Evolutionary conservation across 2,329 filamentous ascomycete genomes (phyloP), one percentile per base, ranked within the genome.

Genomic region (Byssochlamys sp.): DNA sequence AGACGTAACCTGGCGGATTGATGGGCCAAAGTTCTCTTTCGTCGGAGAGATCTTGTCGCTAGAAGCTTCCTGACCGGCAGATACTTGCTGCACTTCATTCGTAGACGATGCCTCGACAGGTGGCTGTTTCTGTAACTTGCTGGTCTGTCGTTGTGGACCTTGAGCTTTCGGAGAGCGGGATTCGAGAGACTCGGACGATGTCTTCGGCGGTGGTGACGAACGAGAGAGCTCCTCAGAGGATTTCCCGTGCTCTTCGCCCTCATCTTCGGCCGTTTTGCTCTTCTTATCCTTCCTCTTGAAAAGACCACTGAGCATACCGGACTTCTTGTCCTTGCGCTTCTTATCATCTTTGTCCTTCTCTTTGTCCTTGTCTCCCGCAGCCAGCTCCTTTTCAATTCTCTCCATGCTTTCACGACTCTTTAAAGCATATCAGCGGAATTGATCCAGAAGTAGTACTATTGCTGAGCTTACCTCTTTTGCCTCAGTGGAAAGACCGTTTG

Each of bases 341-440:
- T 88, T 88, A 63, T 89, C 87, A 53, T 92, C 88, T 71, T 89
- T 88, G 55, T 60, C 74, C 66, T 83, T 84, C 49, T 91, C 88
- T 25, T 29, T 88, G 55, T 60, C 74, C 66, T 83, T 84, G 49
- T 91, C 88, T 25, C 78, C 75, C 14, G 78, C 79, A 2, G 83
- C 80, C 33, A 82, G 76, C 26, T 83, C 81, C 74, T 88, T 91
- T 58, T 90, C 87, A 55, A 89, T 80, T 58, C 84, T 86, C 61
- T 96, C 91, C 52, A 95, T 77, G 69, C 89, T 92, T 71, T 82
- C 78, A 54, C 84, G 80, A 57, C 80, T 76, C 71, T 81, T 84
- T 58, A 70, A 55, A 57, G 28, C 54, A 58, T 29, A 65, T 58
- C 28, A 52, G 33, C 28, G 12, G 19, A 51, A 24, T 49, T 49